A percentile compares a stretch with the other conserved stretches of the same genome.
Conservation (phyloP, 1,284 basidiomycete species). For the Dichomitus squalens region DNA sequence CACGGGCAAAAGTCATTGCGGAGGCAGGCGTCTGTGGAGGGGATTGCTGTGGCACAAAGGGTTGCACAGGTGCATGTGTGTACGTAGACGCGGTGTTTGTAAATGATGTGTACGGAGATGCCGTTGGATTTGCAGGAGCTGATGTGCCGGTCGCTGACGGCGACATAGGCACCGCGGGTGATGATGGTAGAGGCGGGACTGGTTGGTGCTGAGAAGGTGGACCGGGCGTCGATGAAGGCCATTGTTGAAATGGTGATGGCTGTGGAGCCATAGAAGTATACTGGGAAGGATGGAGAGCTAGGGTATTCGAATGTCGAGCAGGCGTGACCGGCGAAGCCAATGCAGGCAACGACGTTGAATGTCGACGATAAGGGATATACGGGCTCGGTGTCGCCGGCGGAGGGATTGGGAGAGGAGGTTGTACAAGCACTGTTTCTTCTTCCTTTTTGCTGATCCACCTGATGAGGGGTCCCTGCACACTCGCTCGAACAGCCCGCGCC, state of each 20-base stretch:
- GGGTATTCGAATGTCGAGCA: background rate
- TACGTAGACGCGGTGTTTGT: background rate
- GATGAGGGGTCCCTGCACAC: slow-evolving; percentile 71
- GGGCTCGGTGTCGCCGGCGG: slow-evolving; percentile 9
- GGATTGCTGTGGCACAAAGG: background rate
- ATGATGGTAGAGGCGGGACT: slow-evolving; percentile 14
- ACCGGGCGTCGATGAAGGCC: slow-evolving; percentile 14
- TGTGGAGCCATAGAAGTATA: background rate
- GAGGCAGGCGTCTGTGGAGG: background rate
- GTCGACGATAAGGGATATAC: background rate
- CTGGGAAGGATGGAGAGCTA: background rate
- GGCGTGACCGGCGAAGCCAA: background rate
- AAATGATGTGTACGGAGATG: background rate
- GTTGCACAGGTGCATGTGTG: background rate
- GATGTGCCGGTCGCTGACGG: background rate
- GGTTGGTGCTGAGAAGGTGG: slow-evolving; percentile 11
- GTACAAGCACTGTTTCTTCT: slow-evolving; percentile 44
- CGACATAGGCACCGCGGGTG: slow-evolving; percentile 2
- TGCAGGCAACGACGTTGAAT: background rate
- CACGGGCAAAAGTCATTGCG: background rate
- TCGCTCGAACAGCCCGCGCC: slow-evolving; percentile 59
- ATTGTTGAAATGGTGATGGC: slow-evolving; percentile 17
- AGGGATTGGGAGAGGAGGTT: slow-evolving; percentile 34
- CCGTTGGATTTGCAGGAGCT: background rate
- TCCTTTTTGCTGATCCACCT: slow-evolving; percentile 75